Evolutionary conservation across 345 rosid species (phyloP).

Genomic region (Salix koriyanagi): DNA sequence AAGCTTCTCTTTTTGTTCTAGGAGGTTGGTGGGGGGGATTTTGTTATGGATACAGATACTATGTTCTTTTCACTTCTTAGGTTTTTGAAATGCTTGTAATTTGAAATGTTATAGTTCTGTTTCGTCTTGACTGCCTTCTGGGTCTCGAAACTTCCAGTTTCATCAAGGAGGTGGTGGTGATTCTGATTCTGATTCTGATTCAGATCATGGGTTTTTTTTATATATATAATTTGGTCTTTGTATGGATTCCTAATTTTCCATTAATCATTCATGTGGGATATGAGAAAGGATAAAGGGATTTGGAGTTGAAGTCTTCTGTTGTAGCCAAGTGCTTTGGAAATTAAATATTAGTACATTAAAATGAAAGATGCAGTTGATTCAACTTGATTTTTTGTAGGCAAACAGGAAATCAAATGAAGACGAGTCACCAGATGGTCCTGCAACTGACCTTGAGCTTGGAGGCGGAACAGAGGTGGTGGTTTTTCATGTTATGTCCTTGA

Average conservation of each 20-base stretch:
- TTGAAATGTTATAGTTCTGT: not conserved
- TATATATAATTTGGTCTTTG: not conserved
- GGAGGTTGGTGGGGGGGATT: no score
- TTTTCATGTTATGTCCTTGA: constrained; percentile 2
- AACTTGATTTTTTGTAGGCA: constrained; percentile 23
- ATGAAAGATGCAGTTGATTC: not conserved
- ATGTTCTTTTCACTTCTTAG: not conserved
- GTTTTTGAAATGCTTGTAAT: no score
- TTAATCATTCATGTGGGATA: not conserved
- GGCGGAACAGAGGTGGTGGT: constrained; percentile 55
- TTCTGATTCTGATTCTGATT: not conserved
- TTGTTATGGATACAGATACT: no score
- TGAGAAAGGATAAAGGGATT: not conserved
- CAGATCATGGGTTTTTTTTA: no score
- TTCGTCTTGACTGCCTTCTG: not conserved
- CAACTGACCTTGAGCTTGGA: constrained; percentile 53
- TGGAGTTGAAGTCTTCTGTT: not conserved
- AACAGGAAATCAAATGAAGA: constrained; percentile 39
- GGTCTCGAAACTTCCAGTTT: not conserved
- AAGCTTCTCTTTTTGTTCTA: no score
- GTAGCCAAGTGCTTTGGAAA: not conserved
- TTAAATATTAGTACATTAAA: not conserved
- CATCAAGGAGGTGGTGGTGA: not conserved
- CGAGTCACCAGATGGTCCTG: constrained; percentile 30
- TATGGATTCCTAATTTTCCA: not conserved